Evolutionary conservation across 2,329 filamentous ascomycete species (phyloP), one percentile per base, ranked within the genome.

Genomic region (Exophiala mesophila): DNA sequence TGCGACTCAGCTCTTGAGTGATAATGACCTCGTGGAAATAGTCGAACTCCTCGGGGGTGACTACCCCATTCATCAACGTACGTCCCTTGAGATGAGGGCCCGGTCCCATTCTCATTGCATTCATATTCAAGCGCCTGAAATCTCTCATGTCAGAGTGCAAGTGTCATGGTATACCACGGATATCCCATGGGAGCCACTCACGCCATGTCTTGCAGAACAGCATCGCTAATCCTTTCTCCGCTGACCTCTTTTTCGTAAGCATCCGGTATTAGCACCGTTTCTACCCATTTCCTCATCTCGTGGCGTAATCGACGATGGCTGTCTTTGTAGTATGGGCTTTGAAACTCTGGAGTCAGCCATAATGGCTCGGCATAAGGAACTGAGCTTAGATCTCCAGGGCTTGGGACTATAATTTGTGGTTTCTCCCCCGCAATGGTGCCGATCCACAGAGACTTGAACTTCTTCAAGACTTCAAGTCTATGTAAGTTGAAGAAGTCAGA

Each of bases 301-400:
- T 46, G 36, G 20, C 51, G 53, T 9, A 55, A 18, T 19, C 42
- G 39, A 5, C 43, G 36, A 43, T 55, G 53, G 15, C 45, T 53
- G 12, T 48, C 36, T 23, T 53, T 53, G 40, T 46, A 55, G 21
- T 47, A 50, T 5, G 50, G 48, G 29, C 73, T 82, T 62, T 82
- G 82, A 72, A 87, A 92, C 43, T 79, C 72, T 4, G 82, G 81
- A 5, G 78, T 76, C 51, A 94, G 70, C 88, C 88, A 94, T 39
- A 88, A 69, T 2, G 86, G 85, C 63, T 94, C 88, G 23, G 82
- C 85, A 58, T 94, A 94, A 20, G 88, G 88, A 1, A 94, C 84
- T 15, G 72, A 63, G 59, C 80, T 86, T 26, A 92, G 71, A 55
- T 85, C 85, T 52, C 86, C 86, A 6, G 78, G 70, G 58, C 79